A percentile compares a stretch with the other conserved stretches of the same genome.
Conservation (phyloP, 176 grass and related monocot genomes). For the Carex myosuroides region DNA sequence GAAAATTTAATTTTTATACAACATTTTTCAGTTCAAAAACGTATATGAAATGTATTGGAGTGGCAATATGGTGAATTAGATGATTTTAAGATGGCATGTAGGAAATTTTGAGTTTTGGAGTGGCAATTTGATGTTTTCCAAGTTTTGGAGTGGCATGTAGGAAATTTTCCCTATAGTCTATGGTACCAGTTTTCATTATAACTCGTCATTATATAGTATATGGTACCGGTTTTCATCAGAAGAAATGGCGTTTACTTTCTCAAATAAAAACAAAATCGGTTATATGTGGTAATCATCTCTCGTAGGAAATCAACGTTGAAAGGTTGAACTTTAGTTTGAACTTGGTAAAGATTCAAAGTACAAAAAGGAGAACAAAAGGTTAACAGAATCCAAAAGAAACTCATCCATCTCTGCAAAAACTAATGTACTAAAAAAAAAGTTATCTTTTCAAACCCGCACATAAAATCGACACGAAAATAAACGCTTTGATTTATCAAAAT, state of each 20-base stretch:
- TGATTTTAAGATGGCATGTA: too few species aligned
- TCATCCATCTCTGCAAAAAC: not conserved
- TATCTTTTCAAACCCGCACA: not conserved
- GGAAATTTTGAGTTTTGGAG: too few species aligned
- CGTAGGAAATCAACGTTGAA: not conserved
- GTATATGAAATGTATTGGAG: too few species aligned
- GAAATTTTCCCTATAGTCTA: too few species aligned
- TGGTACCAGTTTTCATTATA: too few species aligned
- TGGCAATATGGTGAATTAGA: too few species aligned
- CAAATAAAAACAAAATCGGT: not conserved
- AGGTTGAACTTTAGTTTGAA: not conserved
- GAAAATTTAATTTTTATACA: too few species aligned
- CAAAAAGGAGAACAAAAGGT: not conserved
- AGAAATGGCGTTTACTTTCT: not conserved
- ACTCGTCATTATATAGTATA: too few species aligned
- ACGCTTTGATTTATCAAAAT: not conserved
- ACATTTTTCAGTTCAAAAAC: too few species aligned
- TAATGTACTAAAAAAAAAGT: not conserved
- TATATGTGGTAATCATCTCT: not conserved
- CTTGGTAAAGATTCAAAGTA: not conserved
- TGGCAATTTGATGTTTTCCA: too few species aligned
- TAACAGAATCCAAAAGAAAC: conserved; percentile 15
- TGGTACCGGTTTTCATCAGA: not conserved
- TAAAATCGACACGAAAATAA: not conserved
- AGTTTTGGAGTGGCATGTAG: too few species aligned